phyloP scores from a whole-genome alignment of 2,329 filamentous ascomycete species.

The Aspergillus ustus region DNA sequence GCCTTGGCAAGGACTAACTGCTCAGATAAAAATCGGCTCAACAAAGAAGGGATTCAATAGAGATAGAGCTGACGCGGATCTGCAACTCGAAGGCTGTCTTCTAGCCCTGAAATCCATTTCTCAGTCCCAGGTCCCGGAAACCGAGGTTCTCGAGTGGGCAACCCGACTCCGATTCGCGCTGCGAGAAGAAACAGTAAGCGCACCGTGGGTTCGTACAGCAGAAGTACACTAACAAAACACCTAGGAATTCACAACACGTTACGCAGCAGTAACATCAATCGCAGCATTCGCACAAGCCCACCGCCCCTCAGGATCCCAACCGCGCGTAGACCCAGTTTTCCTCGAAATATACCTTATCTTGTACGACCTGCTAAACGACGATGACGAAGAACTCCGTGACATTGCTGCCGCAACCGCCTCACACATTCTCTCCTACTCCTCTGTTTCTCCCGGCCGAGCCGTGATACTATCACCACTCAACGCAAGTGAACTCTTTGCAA shows the following conservation, averaged over 20 bases:
- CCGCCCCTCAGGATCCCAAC: constrained; percentile 25
- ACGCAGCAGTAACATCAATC: constrained; percentile 43
- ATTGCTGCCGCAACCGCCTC: constrained; percentile 55
- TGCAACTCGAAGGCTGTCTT: constrained; percentile 45
- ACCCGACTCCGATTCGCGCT: constrained; percentile 44
- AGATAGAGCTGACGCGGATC: constrained; percentile 41
- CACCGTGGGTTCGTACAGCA: neutral
- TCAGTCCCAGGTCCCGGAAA: constrained; percentile 24
- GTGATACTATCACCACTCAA: constrained; percentile 54
- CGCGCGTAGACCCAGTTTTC: constrained; percentile 38
- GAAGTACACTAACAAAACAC: constrained; percentile 11
- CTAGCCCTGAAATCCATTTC: constrained; percentile 32
- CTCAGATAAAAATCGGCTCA: constrained; percentile 30
- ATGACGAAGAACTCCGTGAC: constrained; percentile 86
- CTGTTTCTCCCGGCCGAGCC: constrained; percentile 32
- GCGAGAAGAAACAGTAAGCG: constrained; percentile 47
- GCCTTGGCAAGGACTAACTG: constrained; percentile 34
- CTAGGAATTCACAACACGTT: constrained; percentile 46
- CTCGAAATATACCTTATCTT: constrained; percentile 67
- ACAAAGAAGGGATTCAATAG: constrained; percentile 38
- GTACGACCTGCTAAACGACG: constrained; percentile 81
- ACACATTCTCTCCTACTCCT: constrained; percentile 40
- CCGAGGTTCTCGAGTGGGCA: constrained; percentile 36
- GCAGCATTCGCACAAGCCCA: constrained; percentile 50
- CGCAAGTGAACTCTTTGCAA: constrained; percentile 48